Conservation (phyloP, 2,329 filamentous ascomycete species). For the Penicillium glabrum region DNA sequence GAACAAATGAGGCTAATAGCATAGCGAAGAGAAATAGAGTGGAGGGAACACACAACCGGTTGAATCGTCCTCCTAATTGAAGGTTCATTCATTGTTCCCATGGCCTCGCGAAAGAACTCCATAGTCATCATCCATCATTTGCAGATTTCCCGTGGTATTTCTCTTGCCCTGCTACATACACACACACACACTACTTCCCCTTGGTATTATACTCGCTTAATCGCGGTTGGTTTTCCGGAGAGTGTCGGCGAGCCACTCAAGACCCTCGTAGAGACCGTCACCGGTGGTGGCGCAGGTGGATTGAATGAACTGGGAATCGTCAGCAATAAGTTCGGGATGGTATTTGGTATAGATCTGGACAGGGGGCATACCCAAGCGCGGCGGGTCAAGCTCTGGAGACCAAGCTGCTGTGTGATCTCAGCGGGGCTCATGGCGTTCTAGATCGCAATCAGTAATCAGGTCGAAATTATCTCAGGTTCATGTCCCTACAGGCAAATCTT, state of each 20-base stretch:
- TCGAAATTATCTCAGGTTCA: neutral
- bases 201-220: conserved; percentile 40
- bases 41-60: conserved; percentile 37
- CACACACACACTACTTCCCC: conserved; percentile 9
- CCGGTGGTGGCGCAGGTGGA: conserved; percentile 98
- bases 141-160: conserved; percentile 35
- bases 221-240: conserved; percentile 67
- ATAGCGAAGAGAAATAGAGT: conserved; percentile 40
- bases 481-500: conserved; percentile 84
- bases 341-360: neutral
- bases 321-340: conserved; percentile 13
- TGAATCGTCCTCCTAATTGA: conserved; percentile 28
- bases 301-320: conserved; percentile 80
- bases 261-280: conserved; percentile 99
- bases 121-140: conserved; percentile 39
- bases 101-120: conserved; percentile 34
- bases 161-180: conserved; percentile 26
- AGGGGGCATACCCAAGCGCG: conserved; percentile 85
- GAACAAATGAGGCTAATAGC: conserved; percentile 41
- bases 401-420: conserved; percentile 99
- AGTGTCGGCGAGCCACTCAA: conserved; percentile 85
- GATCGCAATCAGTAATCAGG: conserved; percentile 29
- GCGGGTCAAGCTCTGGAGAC: conserved; percentile 97
- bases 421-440: conserved; percentile 99
- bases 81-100: conserved; percentile 18